Conservation (phyloP, 306 rosid genomes). For the Alnus glutinosa region DNA sequence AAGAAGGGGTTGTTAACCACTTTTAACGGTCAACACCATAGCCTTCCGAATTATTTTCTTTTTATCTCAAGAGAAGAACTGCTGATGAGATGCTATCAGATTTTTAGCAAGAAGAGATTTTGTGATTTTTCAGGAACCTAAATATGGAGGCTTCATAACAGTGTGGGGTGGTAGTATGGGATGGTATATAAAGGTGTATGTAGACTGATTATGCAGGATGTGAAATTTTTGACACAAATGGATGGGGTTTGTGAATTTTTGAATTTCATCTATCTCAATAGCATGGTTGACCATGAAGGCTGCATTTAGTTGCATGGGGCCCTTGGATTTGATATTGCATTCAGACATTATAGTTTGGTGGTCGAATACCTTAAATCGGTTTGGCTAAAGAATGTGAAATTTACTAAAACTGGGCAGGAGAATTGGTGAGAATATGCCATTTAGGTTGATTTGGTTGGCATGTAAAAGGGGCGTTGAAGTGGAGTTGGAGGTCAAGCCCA, state of each 20-base stretch:
- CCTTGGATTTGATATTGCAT: not conserved
- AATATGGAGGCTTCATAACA: not conserved
- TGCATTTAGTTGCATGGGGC: conserved; percentile 1
- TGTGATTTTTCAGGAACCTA: not conserved
- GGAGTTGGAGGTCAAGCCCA: not conserved
- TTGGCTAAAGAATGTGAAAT: not conserved
- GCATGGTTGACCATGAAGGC: not conserved
- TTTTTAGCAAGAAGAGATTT: not conserved
- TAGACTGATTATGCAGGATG: not conserved
- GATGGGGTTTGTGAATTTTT: not conserved
- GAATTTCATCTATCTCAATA: not conserved
- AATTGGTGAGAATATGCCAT: not conserved
- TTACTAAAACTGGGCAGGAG: not conserved
- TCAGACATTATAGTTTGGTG: not conserved
- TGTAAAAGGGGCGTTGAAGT: not conserved
- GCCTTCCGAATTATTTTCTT: not conserved
- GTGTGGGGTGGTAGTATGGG: not conserved
- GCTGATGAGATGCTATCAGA: not conserved
- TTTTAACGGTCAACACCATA: not conserved
- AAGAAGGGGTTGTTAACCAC: not conserved
- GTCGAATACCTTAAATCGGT: not conserved
- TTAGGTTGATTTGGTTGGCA: not conserved
- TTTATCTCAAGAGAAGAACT: not conserved
- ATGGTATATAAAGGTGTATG: not conserved
- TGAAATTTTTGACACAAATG: not conserved